Base-by-base conservation (phyloP, 495 filamentous ascomycete species). In the Penicillium flavigenum region DNA sequence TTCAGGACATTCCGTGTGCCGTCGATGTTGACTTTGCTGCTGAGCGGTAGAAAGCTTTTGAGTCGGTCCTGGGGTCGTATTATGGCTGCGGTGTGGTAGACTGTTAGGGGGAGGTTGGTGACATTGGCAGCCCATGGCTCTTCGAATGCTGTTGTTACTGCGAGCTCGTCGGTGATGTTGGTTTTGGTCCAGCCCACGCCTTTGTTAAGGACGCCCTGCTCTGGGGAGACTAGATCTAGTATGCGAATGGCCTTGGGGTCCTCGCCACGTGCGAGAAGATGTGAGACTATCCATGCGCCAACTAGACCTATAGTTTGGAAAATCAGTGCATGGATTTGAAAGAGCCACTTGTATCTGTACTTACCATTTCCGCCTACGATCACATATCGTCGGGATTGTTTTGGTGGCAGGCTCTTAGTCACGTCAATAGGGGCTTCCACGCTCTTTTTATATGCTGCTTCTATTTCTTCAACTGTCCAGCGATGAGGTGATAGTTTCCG, bases 351-450 rank as follows among this genome's bases (percentile, higher is more conserved):
- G 46, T n/a, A 41, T 27, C 12, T 52, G 6, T 36, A 78, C 80
- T 65, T 48, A 84, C 82, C 81, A 9, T 79, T 75, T 42, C 83
- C 83, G 49, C 83, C 83, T 22, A 84, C 78, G 24, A 85, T 67
- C 44, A 86, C 64, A 68, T 86, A 86, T 14, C 81, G 77, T 11
- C 83, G 73, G 12, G 75, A 67, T 61, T 80, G 76, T 50, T 73
- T 79, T 2, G 81, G 80, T 8, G 82, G 83, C 7, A 85, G 64
- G 27, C 71, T 72, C 48, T 78, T 76, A 34, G 41, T 56, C 60
- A 79, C 77, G 58, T 83, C 75, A 41, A 82, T 66, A 0, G 81
- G 81, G 1, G 63, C 68, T 29, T 75, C 64, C 41, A 75, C 62
- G 36, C 74, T 59, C 44, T 77, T 74, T 50, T 80, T 62, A 58